Percentiles rank a stretch among this genome's conserved stretches.
Conservation (phyloP, 2,329 filamentous ascomycete species). For the Ascocoryne sarcoides region DNA sequence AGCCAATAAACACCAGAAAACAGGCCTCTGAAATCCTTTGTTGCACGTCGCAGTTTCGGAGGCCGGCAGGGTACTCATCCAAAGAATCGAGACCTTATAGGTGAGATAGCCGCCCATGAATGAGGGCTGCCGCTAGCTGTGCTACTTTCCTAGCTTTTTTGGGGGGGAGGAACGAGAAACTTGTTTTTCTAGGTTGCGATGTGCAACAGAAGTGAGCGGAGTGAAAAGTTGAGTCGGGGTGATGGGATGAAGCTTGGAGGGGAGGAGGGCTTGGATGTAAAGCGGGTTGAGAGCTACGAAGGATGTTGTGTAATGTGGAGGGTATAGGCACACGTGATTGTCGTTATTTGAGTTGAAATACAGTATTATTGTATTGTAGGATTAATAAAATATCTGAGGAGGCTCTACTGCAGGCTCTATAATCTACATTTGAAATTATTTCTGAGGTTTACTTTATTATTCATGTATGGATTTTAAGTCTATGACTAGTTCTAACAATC, state of each 20-base stretch:
- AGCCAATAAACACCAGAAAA: too few relatives aligned
- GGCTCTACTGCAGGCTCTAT: too few relatives aligned
- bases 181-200: slow-evolving; percentile 8
- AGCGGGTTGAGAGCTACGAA: not conserved
- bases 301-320: not conserved
- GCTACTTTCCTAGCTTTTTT: not conserved
- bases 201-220: slow-evolving; percentile 7
- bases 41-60: slow-evolving; percentile 12
- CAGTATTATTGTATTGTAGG: too few relatives aligned
- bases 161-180: slow-evolving; percentile 4
- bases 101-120: not conserved
- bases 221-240: not conserved
- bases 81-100: not conserved
- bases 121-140: not conserved
- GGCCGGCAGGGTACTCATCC: not conserved
- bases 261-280: not conserved
- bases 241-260: not conserved
- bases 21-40: too few relatives aligned
- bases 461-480: too few relatives aligned
- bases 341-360: not conserved
- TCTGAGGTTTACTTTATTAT: too few relatives aligned
- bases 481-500: too few relatives aligned
- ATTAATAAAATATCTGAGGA: too few relatives aligned
- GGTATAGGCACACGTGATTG: not conserved
- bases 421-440: too few relatives aligned